Evolutionary conservation across 805 yeast species (phyloP).

Genomic region (Priceomyces castillae): DNA sequence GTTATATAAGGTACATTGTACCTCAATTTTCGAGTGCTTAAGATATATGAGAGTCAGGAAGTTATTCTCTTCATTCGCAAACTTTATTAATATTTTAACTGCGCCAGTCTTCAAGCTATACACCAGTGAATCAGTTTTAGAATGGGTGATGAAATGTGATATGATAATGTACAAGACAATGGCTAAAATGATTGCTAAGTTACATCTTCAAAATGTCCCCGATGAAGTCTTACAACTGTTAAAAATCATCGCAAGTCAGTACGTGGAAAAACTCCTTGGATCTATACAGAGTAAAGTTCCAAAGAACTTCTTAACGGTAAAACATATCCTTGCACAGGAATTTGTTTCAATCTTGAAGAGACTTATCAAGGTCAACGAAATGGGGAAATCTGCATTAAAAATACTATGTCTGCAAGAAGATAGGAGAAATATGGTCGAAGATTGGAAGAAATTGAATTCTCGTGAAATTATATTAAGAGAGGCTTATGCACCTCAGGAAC

Average conservation of each 20-base stretch:
- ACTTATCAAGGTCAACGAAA: slow-evolving; percentile 51
- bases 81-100: slow-evolving; percentile 56
- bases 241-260: slow-evolving; percentile 49
- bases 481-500: slow-evolving; percentile 45
- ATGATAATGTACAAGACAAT: slow-evolving; percentile 52
- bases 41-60: slow-evolving; percentile 65
- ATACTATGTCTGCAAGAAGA: slow-evolving; percentile 45
- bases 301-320: slow-evolving; percentile 46
- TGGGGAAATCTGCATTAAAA: slow-evolving; percentile 48
- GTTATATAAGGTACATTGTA: slow-evolving; percentile 62
- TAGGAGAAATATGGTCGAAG: slow-evolving; percentile 49
- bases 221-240: slow-evolving; percentile 52
- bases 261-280: slow-evolving; percentile 44
- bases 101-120: slow-evolving; percentile 61
- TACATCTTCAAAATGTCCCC: slow-evolving; percentile 60
- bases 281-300: slow-evolving; percentile 46
- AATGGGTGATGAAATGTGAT: slow-evolving; percentile 74
- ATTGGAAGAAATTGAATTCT: slow-evolving; percentile 57
- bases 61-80: slow-evolving; percentile 50
- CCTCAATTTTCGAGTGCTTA: slow-evolving; percentile 59
- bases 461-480: slow-evolving; percentile 46
- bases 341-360: slow-evolving; percentile 55
- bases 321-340: slow-evolving; percentile 50
- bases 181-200: slow-evolving; percentile 58
- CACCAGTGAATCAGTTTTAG: slow-evolving; percentile 43